phyloP scores from a whole-genome alignment of 352 stramenopile species.

The Pythium periplocum region DNA sequence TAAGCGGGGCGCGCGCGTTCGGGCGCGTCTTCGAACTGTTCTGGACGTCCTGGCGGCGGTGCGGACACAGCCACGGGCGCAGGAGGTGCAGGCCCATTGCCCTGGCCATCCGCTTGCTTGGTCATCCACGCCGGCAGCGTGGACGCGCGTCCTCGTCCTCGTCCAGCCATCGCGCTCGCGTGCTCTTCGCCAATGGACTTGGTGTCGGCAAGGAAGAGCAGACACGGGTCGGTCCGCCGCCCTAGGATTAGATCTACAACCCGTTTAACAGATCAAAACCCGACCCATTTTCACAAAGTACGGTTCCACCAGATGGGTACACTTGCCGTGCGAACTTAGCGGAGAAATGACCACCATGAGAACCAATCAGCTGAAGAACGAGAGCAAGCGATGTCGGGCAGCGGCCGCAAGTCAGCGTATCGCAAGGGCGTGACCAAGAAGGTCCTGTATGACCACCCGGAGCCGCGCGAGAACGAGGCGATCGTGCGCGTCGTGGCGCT shows the following conservation, averaged over 20 bases:
- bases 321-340: no score
- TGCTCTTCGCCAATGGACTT: not conserved
- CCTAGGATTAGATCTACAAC: no score
- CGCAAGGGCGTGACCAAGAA: constrained; percentile 91
- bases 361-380: not conserved
- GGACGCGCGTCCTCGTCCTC: constrained; percentile 60
- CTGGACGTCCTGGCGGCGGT: constrained; percentile 25
- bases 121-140: constrained; percentile 87
- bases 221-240: no score
- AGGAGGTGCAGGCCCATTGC: constrained; percentile 1
- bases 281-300: no score
- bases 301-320: no score
- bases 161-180: constrained; percentile 54
- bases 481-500: constrained; percentile 91
- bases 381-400: constrained; percentile 77
- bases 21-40: constrained; percentile 67
- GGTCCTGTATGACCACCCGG: constrained; percentile 86
- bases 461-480: constrained; percentile 86
- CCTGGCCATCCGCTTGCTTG: constrained; percentile 28
- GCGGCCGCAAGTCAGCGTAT: constrained; percentile 86
- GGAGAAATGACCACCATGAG: no score
- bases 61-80: constrained; percentile 2
- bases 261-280: no score
- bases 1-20: constrained; percentile 6
- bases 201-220: no score